A percentile compares a stretch with the other conserved stretches of the same genome.
These are phyloP conservation scores for Closterium sp. DNA, from an alignment of 139 green algal species.

Conservation along the genomic window DNA sequence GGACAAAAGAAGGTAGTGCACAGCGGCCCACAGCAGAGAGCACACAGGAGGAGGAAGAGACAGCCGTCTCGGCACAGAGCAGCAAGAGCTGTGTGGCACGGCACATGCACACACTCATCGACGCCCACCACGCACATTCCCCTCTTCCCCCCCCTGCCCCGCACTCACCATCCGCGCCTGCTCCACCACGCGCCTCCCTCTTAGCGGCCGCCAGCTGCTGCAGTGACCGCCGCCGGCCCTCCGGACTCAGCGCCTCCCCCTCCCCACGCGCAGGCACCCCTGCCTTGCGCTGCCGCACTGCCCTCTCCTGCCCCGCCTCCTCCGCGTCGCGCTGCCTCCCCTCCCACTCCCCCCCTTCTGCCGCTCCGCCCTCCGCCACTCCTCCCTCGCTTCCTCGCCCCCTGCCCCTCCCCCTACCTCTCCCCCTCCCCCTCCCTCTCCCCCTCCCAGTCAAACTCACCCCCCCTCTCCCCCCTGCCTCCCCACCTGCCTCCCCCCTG, in stretches of 20 bases:
- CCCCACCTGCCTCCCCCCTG: neutral
- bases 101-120: neutral
- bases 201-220: neutral
- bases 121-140: neutral
- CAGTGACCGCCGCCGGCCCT: neutral
- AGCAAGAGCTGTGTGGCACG: too few relatives aligned
- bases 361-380: neutral
- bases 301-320: neutral
- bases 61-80: too few relatives aligned
- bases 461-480: neutral
- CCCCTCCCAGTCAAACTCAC: neutral
- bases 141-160: neutral
- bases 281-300: neutral
- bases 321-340: neutral
- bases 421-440: neutral
- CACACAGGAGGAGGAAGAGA: too few relatives aligned
- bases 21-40: too few relatives aligned
- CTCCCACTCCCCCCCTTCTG: neutral
- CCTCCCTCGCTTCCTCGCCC: neutral
- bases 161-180: neutral
- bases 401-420: neutral
- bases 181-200: neutral
- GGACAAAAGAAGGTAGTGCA: too few relatives aligned
- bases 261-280: neutral
- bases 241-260: neutral